A percentile compares a stretch with the other conserved stretches of the same genome.
Conservation (phyloP, 495 filamentous ascomycete species). For the Xylaria cubensis region DNA sequence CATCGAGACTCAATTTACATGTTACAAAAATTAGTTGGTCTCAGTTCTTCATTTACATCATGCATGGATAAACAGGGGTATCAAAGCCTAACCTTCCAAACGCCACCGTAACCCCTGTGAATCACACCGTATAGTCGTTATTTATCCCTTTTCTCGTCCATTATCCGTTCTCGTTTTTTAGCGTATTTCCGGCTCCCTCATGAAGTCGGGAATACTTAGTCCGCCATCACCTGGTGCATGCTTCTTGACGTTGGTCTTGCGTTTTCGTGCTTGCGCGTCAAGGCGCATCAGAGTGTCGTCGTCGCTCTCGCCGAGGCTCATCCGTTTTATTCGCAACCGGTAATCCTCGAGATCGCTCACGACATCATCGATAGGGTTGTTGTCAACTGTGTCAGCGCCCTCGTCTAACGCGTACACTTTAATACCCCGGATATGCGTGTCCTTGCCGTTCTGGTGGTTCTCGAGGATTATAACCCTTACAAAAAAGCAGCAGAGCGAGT, state of each 20-base stretch:
- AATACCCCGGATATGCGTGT: slow-evolving; percentile 93
- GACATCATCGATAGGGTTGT: slow-evolving; percentile 42
- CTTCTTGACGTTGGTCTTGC: slow-evolving; percentile 35
- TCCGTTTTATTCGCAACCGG: slow-evolving; percentile 27
- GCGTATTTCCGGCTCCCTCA: slow-evolving; percentile 55
- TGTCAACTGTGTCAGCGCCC: slow-evolving; percentile 39
- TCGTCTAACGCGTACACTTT: slow-evolving; percentile 86
- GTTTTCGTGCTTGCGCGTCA: slow-evolving; percentile 29
- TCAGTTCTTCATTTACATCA: background rate
- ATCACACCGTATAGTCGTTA: background rate
- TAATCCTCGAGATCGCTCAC: slow-evolving; percentile 38
- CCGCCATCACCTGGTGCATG: slow-evolving; percentile 40
- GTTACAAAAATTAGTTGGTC: background rate
- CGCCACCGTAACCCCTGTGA: slow-evolving; percentile 13
- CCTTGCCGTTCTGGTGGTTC: slow-evolving; percentile 99
- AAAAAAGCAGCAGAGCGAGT: slow-evolving; percentile 82
- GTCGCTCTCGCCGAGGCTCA: slow-evolving; percentile 41
- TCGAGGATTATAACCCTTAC: slow-evolving; percentile 87
- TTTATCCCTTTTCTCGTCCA: background rate
- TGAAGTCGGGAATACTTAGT: slow-evolving; percentile 48
- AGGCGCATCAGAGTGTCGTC: slow-evolving; percentile 34
- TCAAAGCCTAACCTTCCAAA: slow-evolving; percentile 21
- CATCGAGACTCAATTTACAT: background rate
- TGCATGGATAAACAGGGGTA: slow-evolving; percentile 24
- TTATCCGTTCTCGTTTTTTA: slow-evolving; percentile 22